Percentiles rank a stretch among this genome's conserved stretches.
phyloP scores from a whole-genome alignment of 2,329 filamentous ascomycete genomes.

The Xylaria sp. region DNA sequence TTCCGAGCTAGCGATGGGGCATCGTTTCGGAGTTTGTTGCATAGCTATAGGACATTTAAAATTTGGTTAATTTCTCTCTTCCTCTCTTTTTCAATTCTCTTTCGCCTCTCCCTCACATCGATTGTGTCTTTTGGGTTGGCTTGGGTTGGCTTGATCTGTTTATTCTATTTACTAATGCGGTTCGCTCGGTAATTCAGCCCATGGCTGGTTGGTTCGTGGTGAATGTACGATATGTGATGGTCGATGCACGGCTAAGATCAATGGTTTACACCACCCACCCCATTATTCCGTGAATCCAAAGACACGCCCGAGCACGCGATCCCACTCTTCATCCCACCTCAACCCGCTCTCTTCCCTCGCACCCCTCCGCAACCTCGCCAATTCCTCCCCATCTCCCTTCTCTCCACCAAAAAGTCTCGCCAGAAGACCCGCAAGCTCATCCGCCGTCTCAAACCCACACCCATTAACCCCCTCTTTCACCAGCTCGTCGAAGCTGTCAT shows the following conservation, averaged over 20 bases:
- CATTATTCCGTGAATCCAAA: constrained; percentile 62
- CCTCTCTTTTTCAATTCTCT: not conserved
- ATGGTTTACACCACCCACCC: not conserved
- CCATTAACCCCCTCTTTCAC: constrained; percentile 89
- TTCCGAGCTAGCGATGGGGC: constrained; percentile 28
- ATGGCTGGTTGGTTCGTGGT: not conserved
- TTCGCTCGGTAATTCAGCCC: not conserved
- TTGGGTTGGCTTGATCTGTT: not conserved
- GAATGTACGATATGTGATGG: too few species aligned
- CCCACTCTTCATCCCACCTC: constrained; percentile 95
- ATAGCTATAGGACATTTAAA: constrained; percentile 5
- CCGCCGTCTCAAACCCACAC: constrained; percentile 79
- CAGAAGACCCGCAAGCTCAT: constrained; percentile 73
- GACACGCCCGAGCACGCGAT: constrained; percentile 79
- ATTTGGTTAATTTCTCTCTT: not conserved
- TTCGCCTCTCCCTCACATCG: not conserved
- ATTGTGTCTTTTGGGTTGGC: not conserved
- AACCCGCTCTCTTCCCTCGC: constrained; percentile 78
- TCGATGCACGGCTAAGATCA: not conserved
- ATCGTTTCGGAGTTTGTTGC: constrained; percentile 34
- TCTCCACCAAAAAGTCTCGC: constrained; percentile 69
- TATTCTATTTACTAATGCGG: not conserved
- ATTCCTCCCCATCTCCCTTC: constrained; percentile 60
- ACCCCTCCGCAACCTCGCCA: constrained; percentile 73
- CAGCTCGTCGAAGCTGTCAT: constrained; percentile 91